phyloP scores from a whole-genome alignment of 768 basidiomycete genomes.

The Boletus vermiculosoides region DNA sequence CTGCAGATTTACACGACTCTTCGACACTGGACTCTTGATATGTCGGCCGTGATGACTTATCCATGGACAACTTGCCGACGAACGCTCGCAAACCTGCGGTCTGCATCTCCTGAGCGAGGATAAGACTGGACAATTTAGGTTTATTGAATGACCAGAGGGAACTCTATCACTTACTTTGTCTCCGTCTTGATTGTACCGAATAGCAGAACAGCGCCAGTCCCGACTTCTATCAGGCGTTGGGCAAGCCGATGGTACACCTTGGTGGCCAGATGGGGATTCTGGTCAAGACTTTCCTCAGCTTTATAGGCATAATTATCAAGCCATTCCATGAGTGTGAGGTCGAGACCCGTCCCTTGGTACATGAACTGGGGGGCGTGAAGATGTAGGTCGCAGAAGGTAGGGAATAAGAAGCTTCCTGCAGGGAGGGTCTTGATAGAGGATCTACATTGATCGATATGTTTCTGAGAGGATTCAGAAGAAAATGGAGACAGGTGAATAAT shows the following conservation, averaged over 20 bases:
- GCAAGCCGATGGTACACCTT: conserved; percentile 70
- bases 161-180: conserved; percentile 61
- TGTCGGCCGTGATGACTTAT: conserved; percentile 65
- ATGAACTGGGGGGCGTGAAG: conserved; percentile 88
- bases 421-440: conserved; percentile 38
- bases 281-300: conserved; percentile 75
- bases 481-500: conserved; percentile 51
- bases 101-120: conserved; percentile 76
- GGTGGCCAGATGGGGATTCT: conserved; percentile 54
- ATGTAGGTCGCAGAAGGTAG: conserved; percentile 81
- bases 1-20: conserved; percentile 49
- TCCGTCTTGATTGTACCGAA: conserved; percentile 84
- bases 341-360: conserved; percentile 83
- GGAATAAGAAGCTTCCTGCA: conserved; percentile 64
- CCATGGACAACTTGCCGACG: conserved; percentile 92
- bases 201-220: conserved; percentile 73
- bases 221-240: conserved; percentile 61
- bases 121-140: conserved; percentile 47
- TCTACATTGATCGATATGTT: conserved; percentile 26
- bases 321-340: conserved; percentile 85
- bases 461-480: conserved; percentile 35
- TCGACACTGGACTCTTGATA: conserved; percentile 64
- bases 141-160: not conserved
- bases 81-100: conserved; percentile 70
- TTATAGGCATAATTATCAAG: conserved; percentile 78